Base-by-base conservation (phyloP, 176 grass and related monocot species). In the Melocanna baccifera region DNA sequence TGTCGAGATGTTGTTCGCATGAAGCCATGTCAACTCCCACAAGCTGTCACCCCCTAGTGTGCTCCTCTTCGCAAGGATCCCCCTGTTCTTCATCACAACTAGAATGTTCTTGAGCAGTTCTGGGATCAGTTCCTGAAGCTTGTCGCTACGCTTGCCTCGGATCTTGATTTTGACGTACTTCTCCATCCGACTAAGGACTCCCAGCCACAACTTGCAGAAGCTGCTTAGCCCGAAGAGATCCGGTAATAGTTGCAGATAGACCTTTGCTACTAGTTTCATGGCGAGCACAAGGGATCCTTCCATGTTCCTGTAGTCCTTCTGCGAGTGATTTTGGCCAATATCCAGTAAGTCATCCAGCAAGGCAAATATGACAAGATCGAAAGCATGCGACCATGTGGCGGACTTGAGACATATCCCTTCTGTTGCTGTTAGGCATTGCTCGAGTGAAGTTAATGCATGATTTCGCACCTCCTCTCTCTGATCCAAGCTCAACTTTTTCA, bases 1-100 rank as follows among this genome's bases (percentile, higher is more conserved):
- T 6, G 86, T 82, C 15, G 93, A 90, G 89, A 99, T 94, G 77
- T 92, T 99, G 80, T 89, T 96, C 41, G 85, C 90, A 69, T 99
- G 93, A 78, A 96, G 88, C 97, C 97, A 99, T 12, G 93, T 96
- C 65, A 99, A 73, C 65, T 99, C 93, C 97, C 97, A 99, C 87
- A 99, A 81, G 72, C 90, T 96, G 72, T 96, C 97, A 19, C 93
- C 97, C 69, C 93, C 93, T 40, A 96, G 91, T 4, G 91, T 91
- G 80, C 97, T 96, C 75, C 90, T 90, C 90, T 99, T 96, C 12
- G 97, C 93, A n/a, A 99, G 90, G 72, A 96, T 94, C 2, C 97
- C 88, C 83, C 79, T 94, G 78, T 81, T 86, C 87, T 96, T 99
- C 97, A 99, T 99, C 43, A 89, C 87, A 12, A 85, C 42, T 9